Base-by-base conservation (phyloP, 805 yeast species). In the Cyberlindnera subsufficiens region DNA sequence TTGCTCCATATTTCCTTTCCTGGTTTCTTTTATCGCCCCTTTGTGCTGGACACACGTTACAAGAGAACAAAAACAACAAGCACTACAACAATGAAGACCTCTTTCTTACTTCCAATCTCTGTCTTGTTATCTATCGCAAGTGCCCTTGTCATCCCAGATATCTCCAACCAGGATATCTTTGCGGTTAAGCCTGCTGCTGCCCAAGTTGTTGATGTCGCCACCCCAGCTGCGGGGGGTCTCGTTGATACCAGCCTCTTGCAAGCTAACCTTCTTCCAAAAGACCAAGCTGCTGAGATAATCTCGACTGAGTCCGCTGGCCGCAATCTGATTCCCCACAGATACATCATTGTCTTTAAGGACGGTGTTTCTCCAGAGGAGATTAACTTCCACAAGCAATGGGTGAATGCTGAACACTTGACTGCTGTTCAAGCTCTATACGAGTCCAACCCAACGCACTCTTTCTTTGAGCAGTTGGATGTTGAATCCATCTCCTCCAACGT, bases 271-370 rank as follows among this genome's bases (percentile, higher is more conserved):
- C 38, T 49, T 25, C 46, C 52, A 13, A 44, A 50, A 38, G 47
- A 45, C 16, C 40, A 45, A 34, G 55, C 65, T 34, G 77, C 77
- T 25, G 80, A 83, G 6, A 55, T 82, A 32, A 54, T 78, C 46
- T 29, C 38, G 13, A 59, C 72, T 32, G 67, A 65, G 37, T 48
- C 66, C 27, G 75, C 74, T 39, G 56, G 60, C 11, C 62, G 69
- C 40, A 72, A 76, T 44, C 51, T 74, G 37, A 76, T 84, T 53
- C 82, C 89, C 31, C 74, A 84, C 68, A 81, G 82, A 56, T 93
- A 88, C 71, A 90, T 93, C 51, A 69, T 93, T 53, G 89, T 90
- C 39, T 80, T 91, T 69, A 89, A 88, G 70, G 76, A 78, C 42
- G 77, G 69, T 41, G 70, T 80, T 30, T 56, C 74, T 18, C 64